Conservation (phyloP, 2,329 filamentous ascomycete genomes). For the Phaeosphaeriaceae sp. region DNA sequence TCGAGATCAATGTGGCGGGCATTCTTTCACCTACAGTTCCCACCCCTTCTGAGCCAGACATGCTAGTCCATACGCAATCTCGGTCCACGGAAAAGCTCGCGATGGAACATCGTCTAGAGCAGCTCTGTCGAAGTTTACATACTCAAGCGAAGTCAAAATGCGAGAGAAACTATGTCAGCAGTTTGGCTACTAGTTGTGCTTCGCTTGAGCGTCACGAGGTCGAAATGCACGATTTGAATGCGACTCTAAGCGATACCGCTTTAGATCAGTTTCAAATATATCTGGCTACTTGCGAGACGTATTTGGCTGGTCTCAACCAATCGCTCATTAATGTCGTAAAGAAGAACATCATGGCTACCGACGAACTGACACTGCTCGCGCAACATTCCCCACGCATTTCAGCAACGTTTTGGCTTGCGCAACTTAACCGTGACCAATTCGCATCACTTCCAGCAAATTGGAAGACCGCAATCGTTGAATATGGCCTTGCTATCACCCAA, state of each 20-base stretch:
- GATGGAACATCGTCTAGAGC: conserved; percentile 13
- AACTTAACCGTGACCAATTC: conserved; percentile 27
- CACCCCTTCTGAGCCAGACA: conserved; percentile 5
- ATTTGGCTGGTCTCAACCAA: conserved; percentile 13
- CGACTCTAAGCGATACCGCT: neutral
- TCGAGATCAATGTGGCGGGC: neutral
- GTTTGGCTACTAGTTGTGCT: conserved; percentile 22
- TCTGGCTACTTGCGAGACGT: conserved; percentile 13
- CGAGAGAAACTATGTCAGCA: conserved; percentile 28
- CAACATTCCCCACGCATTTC: conserved; percentile 25
- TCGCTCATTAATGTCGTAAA: conserved; percentile 6
- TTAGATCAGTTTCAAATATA: conserved; percentile 11
- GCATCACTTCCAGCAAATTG: conserved; percentile 23
- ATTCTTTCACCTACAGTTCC: conserved; percentile 8
- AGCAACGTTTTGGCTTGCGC: conserved; percentile 32
- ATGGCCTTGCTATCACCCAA: conserved; percentile 33
- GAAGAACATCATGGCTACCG: no score
- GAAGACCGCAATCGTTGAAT: conserved; percentile 30
- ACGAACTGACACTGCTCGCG: no score
- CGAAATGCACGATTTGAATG: neutral
- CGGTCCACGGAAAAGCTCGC: no score
- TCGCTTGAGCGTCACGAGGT: conserved; percentile 13
- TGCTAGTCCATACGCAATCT: neutral
- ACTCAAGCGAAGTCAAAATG: conserved; percentile 14
- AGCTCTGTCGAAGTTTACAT: conserved; percentile 18